phyloP scores from a whole-genome alignment of 352 stramenopile genomes.

The Phytophthora macrochlamydospora region DNA sequence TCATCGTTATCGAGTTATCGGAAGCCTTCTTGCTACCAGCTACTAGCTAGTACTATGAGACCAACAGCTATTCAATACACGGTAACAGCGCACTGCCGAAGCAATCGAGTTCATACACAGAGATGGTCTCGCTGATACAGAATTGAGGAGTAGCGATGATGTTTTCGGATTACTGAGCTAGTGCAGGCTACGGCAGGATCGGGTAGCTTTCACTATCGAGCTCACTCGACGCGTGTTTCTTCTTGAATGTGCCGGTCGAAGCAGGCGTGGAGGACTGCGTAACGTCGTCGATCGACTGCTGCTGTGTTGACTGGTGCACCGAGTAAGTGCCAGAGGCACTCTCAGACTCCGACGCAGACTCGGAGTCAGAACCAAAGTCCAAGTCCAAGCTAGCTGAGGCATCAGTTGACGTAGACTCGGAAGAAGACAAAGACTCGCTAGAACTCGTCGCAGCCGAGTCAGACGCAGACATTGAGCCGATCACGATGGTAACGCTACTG shows the following conservation, averaged over 20 bases:
- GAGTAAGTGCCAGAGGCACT: not conserved
- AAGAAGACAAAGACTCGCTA: not conserved
- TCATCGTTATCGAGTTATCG: too few species aligned
- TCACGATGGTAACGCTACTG: not conserved
- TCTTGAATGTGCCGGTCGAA: not conserved
- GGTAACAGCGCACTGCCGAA: too few species aligned
- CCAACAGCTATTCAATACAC: too few species aligned
- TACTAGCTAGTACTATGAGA: too few species aligned
- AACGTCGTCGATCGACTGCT: not conserved
- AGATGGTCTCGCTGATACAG: too few species aligned
- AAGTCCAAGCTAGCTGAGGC: not conserved
- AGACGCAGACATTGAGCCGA: not conserved
- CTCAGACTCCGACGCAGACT: not conserved
- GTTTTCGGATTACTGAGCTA: not conserved
- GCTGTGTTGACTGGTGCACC: not conserved
- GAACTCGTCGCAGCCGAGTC: not conserved
- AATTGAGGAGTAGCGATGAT: too few species aligned
- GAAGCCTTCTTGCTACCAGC: too few species aligned
- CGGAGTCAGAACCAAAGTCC: not conserved
- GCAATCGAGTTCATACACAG: too few species aligned
- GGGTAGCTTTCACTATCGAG: not conserved
- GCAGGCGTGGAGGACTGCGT: not conserved
- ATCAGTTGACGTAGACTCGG: not conserved
- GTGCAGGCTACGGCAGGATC: not conserved
- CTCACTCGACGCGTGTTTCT: not conserved